Evolutionary conservation across 768 basidiomycete genomes (phyloP).

Genomic region (Boletellus emodensis): DNA sequence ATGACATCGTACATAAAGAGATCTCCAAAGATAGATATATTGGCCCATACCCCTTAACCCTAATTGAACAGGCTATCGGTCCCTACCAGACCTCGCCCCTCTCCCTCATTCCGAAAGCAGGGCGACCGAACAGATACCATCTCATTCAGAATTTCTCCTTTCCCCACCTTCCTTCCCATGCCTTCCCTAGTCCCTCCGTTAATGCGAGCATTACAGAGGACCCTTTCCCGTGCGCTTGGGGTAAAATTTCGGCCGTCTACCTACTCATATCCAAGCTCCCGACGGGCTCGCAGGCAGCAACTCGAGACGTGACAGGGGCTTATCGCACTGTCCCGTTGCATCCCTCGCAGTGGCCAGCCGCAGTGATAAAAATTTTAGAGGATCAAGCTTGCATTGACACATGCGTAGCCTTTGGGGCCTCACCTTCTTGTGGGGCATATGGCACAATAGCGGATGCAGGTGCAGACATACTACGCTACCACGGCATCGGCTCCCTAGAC

Average conservation of each 20-base stretch:
- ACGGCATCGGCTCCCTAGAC: neutral
- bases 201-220: constrained; percentile 30
- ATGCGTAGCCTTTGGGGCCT: neutral
- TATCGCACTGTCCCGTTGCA: constrained; percentile 28
- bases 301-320: neutral
- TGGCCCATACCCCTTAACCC: constrained; percentile 5
- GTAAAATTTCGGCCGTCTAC: neutral
- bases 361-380: constrained; percentile 22
- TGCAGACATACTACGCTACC: too few relatives aligned
- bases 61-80: constrained; percentile 16
- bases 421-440: neutral
- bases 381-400: neutral
- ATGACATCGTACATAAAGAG: neutral
- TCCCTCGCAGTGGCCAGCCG: constrained; percentile 34
- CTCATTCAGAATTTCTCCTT: constrained; percentile 32
- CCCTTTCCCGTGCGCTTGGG: neutral
- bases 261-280: neutral
- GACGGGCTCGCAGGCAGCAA: neutral
- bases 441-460: too few relatives aligned
- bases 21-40: neutral
- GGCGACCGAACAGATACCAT: constrained; percentile 15
- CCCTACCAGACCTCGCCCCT: constrained; percentile 29
- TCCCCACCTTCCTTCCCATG: neutral
- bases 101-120: constrained; percentile 27
- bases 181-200: constrained; percentile 27